Evolutionary conservation across 2,329 filamentous ascomycete genomes (phyloP).

Genomic region (Exserohilum rostratum): DNA sequence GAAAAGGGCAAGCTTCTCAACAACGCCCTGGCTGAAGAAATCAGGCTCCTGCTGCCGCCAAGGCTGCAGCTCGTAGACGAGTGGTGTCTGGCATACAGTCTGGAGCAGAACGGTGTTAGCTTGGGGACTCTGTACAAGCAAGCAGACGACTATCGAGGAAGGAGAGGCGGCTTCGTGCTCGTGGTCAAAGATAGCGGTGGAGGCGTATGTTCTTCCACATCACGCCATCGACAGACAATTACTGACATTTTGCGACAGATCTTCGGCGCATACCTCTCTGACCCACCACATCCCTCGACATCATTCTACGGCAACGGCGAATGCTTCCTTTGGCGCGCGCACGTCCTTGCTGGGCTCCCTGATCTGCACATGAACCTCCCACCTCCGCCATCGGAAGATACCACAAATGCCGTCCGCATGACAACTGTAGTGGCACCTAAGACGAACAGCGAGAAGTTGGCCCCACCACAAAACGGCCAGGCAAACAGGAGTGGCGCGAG

Average conservation of each 20-base stretch:
- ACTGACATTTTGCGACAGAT: conserved; percentile 51
- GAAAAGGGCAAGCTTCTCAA: conserved; percentile 70
- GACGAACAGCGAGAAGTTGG: conserved; percentile 30
- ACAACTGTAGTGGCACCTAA: conserved; percentile 59
- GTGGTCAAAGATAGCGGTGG: conserved; percentile 80
- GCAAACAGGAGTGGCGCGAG: conserved; percentile 54
- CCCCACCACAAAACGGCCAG: conserved; percentile 27
- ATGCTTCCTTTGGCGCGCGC: conserved; percentile 88
- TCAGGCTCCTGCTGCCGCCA: conserved; percentile 84
- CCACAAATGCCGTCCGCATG: conserved; percentile 64
- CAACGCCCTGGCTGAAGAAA: conserved; percentile 83
- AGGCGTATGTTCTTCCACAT: conserved; percentile 61
- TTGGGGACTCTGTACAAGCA: conserved; percentile 84
- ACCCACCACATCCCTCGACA: conserved; percentile 77
- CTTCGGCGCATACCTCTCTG: conserved; percentile 94
- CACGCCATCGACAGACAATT: not conserved
- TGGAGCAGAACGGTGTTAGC: conserved; percentile 91
- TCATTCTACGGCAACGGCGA: conserved; percentile 97
- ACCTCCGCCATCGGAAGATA: conserved; percentile 72
- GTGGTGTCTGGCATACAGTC: conserved; percentile 85
- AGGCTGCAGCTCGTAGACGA: conserved; percentile 84
- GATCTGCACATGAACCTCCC: conserved; percentile 62
- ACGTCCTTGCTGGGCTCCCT: conserved; percentile 63
- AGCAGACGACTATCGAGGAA: conserved; percentile 69
- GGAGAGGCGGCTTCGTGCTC: conserved; percentile 84